These are phyloP conservation scores for Pseudognaphalium luteoalbum DNA, from an alignment of 129 eudicot genomes.

Conservation along the genomic window DNA sequence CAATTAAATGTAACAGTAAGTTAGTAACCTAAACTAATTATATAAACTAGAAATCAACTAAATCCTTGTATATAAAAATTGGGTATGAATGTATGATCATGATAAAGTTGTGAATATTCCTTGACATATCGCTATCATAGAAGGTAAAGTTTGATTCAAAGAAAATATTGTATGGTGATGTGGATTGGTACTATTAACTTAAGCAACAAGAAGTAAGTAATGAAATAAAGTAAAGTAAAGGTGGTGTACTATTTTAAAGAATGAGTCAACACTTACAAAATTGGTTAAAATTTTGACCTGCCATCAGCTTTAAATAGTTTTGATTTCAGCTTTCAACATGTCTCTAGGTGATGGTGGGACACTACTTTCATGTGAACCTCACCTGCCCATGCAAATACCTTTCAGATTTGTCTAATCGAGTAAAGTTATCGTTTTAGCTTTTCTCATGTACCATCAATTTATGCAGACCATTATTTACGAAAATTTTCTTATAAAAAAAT, in stretches of 20 bases:
- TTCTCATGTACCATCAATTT: neutral
- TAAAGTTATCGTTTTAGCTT: neutral
- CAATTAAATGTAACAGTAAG: no score
- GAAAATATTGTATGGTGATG: conserved; percentile 1
- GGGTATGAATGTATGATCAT: neutral
- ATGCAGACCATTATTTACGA: neutral
- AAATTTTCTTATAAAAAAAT: neutral
- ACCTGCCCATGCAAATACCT: conserved; percentile 25
- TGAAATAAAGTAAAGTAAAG: conserved; percentile 23
- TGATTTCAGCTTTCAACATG: conserved; percentile 30
- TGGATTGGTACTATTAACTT: conserved; percentile 14
- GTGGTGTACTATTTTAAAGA: conserved; percentile 28
- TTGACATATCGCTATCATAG: neutral
- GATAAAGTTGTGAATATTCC: neutral
- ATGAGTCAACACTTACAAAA: conserved; percentile 32
- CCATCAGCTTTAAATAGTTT: conserved; percentile 26
- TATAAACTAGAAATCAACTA: neutral
- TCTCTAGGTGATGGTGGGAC: conserved; percentile 15
- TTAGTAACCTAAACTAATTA: no score
- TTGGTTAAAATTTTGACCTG: conserved; percentile 28
- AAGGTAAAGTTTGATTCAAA: neutral
- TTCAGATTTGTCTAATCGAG: neutral
- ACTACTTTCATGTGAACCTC: conserved; percentile 38
- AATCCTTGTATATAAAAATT: neutral
- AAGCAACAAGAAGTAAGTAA: conserved; percentile 10